Evolutionary conservation across 2,329 filamentous ascomycete genomes (phyloP).

Genomic region (Reticulascus tulasneorum): DNA sequence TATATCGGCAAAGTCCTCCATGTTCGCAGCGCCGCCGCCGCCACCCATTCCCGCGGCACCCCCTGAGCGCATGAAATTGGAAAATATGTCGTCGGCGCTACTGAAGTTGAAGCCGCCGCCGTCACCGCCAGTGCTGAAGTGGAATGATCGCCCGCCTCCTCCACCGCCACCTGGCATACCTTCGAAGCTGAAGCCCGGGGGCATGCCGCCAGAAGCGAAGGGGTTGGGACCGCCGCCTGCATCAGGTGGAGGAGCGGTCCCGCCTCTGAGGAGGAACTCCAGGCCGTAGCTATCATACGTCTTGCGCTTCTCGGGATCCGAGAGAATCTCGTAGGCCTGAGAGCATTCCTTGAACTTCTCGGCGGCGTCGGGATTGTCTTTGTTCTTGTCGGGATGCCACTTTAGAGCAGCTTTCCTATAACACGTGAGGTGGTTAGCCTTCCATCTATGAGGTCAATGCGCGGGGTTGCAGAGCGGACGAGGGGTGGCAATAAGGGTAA

Average conservation of each 20-base stretch:
- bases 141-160: conserved; percentile 54
- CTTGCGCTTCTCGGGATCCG: conserved; percentile 94
- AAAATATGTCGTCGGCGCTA: conserved; percentile 79
- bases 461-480: conserved; percentile 1
- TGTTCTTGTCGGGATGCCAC: conserved; percentile 97
- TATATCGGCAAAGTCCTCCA: conserved; percentile 49
- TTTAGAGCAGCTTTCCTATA: conserved; percentile 80
- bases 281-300: conserved; percentile 93
- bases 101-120: conserved; percentile 74
- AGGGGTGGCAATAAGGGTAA: conserved; percentile 3
- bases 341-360: conserved; percentile 99
- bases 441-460: neutral
- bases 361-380: conserved; percentile 75
- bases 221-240: conserved; percentile 57
- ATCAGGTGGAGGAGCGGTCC: conserved; percentile 61
- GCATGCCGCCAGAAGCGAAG: conserved; percentile 53
- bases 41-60: conserved; percentile 43
- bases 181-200: conserved; percentile 51
- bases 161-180: too few relatives aligned
- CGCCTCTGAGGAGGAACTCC: conserved; percentile 84
- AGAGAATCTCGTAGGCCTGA: conserved; percentile 96
- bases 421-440: conserved; percentile 29
- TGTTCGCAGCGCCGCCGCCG: conserved; percentile 31
- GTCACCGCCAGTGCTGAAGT: conserved; percentile 55
- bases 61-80: conserved; percentile 68